These are phyloP conservation scores for Jaltomata sinuosa DNA, from an alignment of 257 asterid genomes.

Conservation along the genomic window DNA sequence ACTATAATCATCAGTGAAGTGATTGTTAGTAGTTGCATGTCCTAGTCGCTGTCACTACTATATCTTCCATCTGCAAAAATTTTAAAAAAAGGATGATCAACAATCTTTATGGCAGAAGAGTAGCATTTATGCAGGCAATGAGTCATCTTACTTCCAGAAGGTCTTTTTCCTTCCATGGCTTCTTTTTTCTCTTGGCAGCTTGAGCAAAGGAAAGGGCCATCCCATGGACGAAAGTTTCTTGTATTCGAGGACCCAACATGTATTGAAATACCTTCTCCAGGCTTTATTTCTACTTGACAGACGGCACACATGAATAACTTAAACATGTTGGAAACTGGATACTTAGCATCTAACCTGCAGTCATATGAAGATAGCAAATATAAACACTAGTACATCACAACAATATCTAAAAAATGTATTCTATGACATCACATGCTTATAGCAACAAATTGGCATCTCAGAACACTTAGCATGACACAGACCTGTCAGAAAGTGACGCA, in stretches of 20 bases:
- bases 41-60: constrained; percentile 7
- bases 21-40: background rate
- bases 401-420: background rate
- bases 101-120: background rate
- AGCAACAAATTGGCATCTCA: background rate
- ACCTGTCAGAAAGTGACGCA: constrained; percentile 74
- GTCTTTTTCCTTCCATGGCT: constrained; percentile 77
- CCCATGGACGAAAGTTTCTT: constrained; percentile 59
- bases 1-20: background rate
- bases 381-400: background rate
- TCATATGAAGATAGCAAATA: background rate
- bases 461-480: background rate
- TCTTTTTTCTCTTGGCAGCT: constrained; percentile 74
- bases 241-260: constrained; percentile 33
- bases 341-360: constrained; percentile 54
- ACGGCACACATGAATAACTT: constrained; percentile 68
- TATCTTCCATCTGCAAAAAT: constrained; percentile 7
- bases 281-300: constrained; percentile 69
- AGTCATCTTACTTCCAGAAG: constrained; percentile 43
- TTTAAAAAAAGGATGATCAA: background rate
- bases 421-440: background rate
- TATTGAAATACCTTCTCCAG: constrained; percentile 68
- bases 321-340: constrained; percentile 73
- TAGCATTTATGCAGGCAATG: background rate
- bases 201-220: constrained; percentile 72